These are phyloP conservation scores for Trichoderma breve DNA, from an alignment of 2,329 filamentous ascomycete genomes.

Conservation along the genomic window DNA sequence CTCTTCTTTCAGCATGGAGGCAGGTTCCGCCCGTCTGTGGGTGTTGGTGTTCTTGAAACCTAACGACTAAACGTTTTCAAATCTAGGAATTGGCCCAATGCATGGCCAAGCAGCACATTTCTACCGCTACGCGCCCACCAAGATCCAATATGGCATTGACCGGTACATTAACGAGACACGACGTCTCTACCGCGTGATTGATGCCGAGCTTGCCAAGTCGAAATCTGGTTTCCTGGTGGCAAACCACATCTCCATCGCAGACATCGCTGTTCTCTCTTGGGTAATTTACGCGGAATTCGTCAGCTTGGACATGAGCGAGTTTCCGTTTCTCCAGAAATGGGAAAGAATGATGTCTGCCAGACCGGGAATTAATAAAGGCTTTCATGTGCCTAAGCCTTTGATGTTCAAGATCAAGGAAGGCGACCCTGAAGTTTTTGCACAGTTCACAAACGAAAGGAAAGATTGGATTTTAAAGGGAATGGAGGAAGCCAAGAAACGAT, in stretches of 20 bases:
- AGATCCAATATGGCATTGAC: not conserved
- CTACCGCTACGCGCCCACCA: not conserved
- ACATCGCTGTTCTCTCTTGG: not conserved
- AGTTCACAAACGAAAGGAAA: too few relatives aligned
- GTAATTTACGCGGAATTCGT: not conserved
- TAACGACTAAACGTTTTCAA: not conserved
- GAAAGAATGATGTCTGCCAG: too few relatives aligned
- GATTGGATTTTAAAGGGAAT: too few relatives aligned
- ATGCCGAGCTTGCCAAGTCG: not conserved
- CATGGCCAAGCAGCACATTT: not conserved
- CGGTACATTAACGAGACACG: not conserved
- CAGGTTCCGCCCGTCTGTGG: not conserved
- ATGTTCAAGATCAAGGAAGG: too few relatives aligned
- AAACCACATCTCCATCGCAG: not conserved
- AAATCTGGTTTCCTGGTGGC: not conserved
- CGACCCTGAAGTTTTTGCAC: too few relatives aligned
- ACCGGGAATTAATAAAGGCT: too few relatives aligned
- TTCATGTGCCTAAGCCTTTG: too few relatives aligned
- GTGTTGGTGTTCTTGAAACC: too few relatives aligned
- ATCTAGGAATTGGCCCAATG: not conserved
- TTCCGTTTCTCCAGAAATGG: too few relatives aligned
- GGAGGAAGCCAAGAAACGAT: too few relatives aligned
- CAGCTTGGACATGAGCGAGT: too few relatives aligned
- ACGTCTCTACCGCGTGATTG: not conserved
- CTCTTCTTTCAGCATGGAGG: conserved; percentile 3